Conservation (phyloP, 2,329 filamentous ascomycete species). For the Epichloe sibirici region DNA sequence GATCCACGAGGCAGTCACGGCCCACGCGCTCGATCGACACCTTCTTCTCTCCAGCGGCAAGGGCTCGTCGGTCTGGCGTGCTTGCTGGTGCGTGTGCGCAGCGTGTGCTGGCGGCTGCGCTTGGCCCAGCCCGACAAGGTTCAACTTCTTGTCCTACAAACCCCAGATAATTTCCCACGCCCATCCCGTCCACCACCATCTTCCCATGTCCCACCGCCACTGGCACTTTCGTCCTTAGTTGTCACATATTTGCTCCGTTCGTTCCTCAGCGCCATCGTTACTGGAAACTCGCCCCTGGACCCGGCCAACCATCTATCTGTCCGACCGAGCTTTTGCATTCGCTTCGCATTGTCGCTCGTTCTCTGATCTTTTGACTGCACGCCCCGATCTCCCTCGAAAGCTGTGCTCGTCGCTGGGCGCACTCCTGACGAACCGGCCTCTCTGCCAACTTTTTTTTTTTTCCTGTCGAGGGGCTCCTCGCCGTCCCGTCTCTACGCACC, state of each 20-base stretch:
- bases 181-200: slow-evolving; percentile 11
- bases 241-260: slow-evolving; percentile 6
- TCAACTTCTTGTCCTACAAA: slow-evolving; percentile 12
- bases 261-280: slow-evolving; percentile 6
- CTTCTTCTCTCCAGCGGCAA: background rate
- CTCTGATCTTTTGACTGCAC: slow-evolving; percentile 1
- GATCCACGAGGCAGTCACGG: slow-evolving; percentile 7
- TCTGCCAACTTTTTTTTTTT: slow-evolving; percentile 1
- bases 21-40: slow-evolving; percentile 3
- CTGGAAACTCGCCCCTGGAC: slow-evolving; percentile 9
- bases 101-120: slow-evolving; percentile 9
- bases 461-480: background rate
- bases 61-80: background rate
- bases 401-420: slow-evolving; percentile 10
- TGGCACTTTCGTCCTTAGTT: slow-evolving; percentile 8
- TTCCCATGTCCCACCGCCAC: slow-evolving; percentile 16
- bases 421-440: slow-evolving; percentile 9
- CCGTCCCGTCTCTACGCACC: slow-evolving; percentile 3
- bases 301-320: slow-evolving; percentile 6
- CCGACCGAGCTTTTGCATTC: slow-evolving; percentile 5
- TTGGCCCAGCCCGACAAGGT: slow-evolving; percentile 9
- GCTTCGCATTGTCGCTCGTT: slow-evolving; percentile 6
- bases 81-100: background rate
- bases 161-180: slow-evolving; percentile 15
- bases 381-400: slow-evolving; percentile 5